A percentile compares a stretch with the other conserved stretches of the same genome.
Conservation (phyloP, 495 filamentous ascomycete genomes). For the Xanthoparmelia taractica region DNA sequence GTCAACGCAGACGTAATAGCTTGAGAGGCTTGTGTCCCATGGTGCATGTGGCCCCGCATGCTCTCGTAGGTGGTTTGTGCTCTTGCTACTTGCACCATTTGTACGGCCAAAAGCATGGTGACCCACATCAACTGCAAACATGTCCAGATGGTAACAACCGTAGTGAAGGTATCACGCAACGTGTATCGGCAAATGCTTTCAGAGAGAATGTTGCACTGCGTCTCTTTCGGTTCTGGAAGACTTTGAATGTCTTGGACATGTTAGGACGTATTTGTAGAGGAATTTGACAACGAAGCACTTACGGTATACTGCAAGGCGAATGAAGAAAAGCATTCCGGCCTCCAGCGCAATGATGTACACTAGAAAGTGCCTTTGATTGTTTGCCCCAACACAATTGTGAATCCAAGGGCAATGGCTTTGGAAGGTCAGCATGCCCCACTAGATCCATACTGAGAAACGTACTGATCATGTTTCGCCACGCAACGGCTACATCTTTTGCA, state of each 20-base stretch:
- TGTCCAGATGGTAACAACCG: conserved; percentile 70
- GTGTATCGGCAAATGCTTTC: conserved; percentile 63
- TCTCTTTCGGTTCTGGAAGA: conserved; percentile 39
- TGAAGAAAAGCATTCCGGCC: conserved; percentile 60
- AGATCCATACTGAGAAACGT: conserved; percentile 31
- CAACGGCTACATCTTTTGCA: conserved; percentile 85
- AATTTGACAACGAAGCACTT: conserved; percentile 27
- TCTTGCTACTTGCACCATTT: conserved; percentile 80
- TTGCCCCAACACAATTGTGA: conserved; percentile 87
- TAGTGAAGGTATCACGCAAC: conserved; percentile 73
- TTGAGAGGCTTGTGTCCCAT: conserved; percentile 46
- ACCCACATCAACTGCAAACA: conserved; percentile 85
- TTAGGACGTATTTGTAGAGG: conserved; percentile 15
- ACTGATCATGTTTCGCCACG: conserved; percentile 97
- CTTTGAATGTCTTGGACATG: conserved; percentile 35
- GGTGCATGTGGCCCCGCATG: conserved; percentile 65
- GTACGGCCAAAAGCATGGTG: conserved; percentile 87
- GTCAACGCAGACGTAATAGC: conserved; percentile 72
- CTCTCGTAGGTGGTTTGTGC: conserved; percentile 95
- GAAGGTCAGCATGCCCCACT: conserved; percentile 35
- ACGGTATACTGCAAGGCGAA: conserved; percentile 48
- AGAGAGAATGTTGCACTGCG: conserved; percentile 68
- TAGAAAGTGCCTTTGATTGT: conserved; percentile 93
- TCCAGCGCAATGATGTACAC: conserved; percentile 74
- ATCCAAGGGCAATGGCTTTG: conserved; percentile 94